Evolutionary conservation across 2,329 filamentous ascomycete genomes (phyloP).

Genomic region (Neofusicoccum parvum): DNA sequence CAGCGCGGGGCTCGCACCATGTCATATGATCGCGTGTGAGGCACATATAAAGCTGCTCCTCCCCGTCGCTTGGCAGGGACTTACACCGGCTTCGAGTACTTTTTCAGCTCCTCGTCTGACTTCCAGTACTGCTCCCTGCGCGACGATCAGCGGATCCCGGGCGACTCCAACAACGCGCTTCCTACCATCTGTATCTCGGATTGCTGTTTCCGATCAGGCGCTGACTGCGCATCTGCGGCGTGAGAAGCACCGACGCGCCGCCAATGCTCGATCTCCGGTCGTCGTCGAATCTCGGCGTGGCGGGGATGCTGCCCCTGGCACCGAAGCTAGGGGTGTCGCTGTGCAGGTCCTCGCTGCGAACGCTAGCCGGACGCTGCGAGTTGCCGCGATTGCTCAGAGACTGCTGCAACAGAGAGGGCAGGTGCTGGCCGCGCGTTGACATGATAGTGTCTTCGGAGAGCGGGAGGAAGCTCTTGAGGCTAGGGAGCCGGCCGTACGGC

Average conservation of each 20-base stretch:
- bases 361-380: slow-evolving; percentile 14
- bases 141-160: not conserved
- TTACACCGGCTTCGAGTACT: slow-evolving; percentile 71
- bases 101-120: slow-evolving; percentile 70
- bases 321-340: slow-evolving; percentile 28
- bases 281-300: slow-evolving; percentile 24
- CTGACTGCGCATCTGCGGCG: slow-evolving; percentile 76
- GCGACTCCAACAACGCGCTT: not conserved
- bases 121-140: slow-evolving; percentile 79
- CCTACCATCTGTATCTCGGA: slow-evolving; percentile 75
- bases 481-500: slow-evolving; percentile 34
- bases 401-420: slow-evolving; percentile 37
- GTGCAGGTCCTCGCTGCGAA: slow-evolving; percentile 35
- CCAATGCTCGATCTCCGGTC: slow-evolving; percentile 41
- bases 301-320: slow-evolving; percentile 30
- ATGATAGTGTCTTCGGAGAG: slow-evolving; percentile 42
- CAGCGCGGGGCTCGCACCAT: slow-evolving; percentile 23
- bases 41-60: not conserved
- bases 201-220: slow-evolving; percentile 87
- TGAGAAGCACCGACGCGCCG: slow-evolving; percentile 48
- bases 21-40: not conserved
- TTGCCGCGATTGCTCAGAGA: not conserved
- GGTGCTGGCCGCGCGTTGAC: slow-evolving; percentile 48
- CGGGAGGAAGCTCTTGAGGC: slow-evolving; percentile 45
- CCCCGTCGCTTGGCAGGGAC: slow-evolving; percentile 26